Evolutionary conservation across 2,329 filamentous ascomycete species (phyloP).

Genomic region (Teratosphaeria destructans): DNA sequence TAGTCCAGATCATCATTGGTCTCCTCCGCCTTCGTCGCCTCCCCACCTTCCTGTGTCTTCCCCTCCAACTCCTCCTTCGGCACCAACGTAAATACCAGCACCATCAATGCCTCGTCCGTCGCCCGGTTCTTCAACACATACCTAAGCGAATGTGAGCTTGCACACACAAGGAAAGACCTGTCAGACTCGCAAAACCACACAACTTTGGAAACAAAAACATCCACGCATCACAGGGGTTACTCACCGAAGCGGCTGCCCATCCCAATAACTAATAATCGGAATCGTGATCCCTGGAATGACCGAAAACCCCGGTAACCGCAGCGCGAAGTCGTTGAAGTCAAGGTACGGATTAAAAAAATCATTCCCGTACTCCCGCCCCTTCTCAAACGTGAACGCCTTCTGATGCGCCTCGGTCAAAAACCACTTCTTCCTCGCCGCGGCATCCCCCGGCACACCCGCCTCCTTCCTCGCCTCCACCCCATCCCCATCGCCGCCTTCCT

Average conservation of each 20-base stretch:
- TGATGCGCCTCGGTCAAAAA: conserved; percentile 49
- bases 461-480: conserved; percentile 32
- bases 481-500: conserved; percentile 38
- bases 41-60: background rate
- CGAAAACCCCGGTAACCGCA: conserved; percentile 53
- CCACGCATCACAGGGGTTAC: conserved; percentile 25
- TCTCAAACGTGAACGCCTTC: conserved; percentile 50
- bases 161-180: conserved; percentile 12
- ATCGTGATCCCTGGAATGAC: conserved; percentile 54
- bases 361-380: conserved; percentile 49
- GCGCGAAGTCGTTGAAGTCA: conserved; percentile 69
- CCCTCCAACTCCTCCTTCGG: conserved; percentile 52
- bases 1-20: conserved; percentile 15
- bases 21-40: background rate
- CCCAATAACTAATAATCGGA: conserved; percentile 68
- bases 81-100: conserved; percentile 69
- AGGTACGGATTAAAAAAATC: conserved; percentile 90
- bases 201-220: conserved; percentile 1
- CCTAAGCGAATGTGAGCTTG: conserved; percentile 72
- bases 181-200: background rate
- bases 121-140: conserved; percentile 79
- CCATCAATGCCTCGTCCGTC: conserved; percentile 66
- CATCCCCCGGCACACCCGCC: conserved; percentile 29
- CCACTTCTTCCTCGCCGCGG: conserved; percentile 45
- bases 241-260: conserved; percentile 66